phyloP scores from a whole-genome alignment of 1,139 yeast species.

The Hemisphaericaspora lyxosophila region DNA sequence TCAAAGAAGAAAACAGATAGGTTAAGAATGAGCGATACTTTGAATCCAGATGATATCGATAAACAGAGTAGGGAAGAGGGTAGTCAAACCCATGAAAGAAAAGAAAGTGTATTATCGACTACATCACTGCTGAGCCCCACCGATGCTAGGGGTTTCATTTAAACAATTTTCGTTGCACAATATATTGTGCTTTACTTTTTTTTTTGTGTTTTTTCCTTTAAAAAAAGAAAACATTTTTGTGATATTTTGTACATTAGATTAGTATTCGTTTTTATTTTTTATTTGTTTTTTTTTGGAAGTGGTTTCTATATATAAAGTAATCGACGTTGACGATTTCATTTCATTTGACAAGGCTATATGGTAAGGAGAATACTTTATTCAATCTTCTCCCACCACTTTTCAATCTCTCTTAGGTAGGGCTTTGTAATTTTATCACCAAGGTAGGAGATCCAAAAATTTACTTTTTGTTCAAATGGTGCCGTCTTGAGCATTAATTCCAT shows the following conservation, averaged over 20 bases:
- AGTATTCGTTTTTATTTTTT: neutral
- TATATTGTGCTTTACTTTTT: neutral
- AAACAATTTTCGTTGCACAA: too few relatives aligned
- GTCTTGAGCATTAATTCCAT: slow-evolving; percentile 8
- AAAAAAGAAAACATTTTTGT: too few relatives aligned
- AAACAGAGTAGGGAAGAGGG: slow-evolving; percentile 9
- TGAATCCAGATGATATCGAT: slow-evolving; percentile 19
- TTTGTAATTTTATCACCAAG: slow-evolving; percentile 5
- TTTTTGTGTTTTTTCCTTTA: neutral
- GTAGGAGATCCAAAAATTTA: slow-evolving; percentile 21
- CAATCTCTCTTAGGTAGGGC: slow-evolving; percentile 17
- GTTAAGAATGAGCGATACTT: slow-evolving; percentile 38
- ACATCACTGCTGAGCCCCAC: slow-evolving; percentile 7
- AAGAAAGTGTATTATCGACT: slow-evolving; percentile 1
- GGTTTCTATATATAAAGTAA: too few relatives aligned
- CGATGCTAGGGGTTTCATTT: slow-evolving; percentile 6
- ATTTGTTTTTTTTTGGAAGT: too few relatives aligned
- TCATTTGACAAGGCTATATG: neutral
- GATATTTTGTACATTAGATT: slow-evolving; percentile 2
- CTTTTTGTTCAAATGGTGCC: slow-evolving; percentile 22
- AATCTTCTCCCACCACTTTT: slow-evolving; percentile 22
- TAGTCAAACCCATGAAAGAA: neutral
- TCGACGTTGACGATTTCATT: too few relatives aligned
- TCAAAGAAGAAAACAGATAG: slow-evolving; percentile 17
- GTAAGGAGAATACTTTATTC: neutral